Base-by-base conservation (phyloP, 1,139 yeast genomes). In the Suhomyces kunorum region DNA sequence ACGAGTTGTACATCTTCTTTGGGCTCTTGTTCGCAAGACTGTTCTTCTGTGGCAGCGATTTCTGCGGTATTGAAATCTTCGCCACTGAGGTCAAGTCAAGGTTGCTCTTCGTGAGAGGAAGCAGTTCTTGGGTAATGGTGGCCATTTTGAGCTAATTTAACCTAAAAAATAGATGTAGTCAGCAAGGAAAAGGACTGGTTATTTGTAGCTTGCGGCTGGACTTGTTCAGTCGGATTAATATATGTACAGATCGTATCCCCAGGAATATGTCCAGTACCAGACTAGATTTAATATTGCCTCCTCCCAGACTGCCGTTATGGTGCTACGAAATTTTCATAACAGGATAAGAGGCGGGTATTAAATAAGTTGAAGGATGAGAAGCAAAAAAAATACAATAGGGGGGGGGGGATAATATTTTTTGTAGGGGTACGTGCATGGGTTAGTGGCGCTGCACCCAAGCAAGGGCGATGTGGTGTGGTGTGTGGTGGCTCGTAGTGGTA, bases 1-100 rank as follows among this genome's bases (percentile, higher is more conserved):
- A 38, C 8, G 44, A 32, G 37, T 38, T 41, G 34, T 41, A 34
- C 16, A 41, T 27, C 22, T 28, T 41, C 27, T 37, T 37, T 20
- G 28, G 20, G 28, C 9, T 20, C 6, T 27, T 17, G 33, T 34
- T 38, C n/a, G 32, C 16, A 19, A 24, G 18, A 7, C 26, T 12
- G n/a, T 26, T 20, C 12, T 25, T 32, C 24, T 32, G 42, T 28
- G 43, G 38, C 20, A 24, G 34, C 26, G 29, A 8, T 12, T 29
- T 29, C 9, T 14, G 39, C 12, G 14, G 39, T 12, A 19, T 15
- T 13, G 30, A 15, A n/a, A 20, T 20, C 4, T 35, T 14, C 5
- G 31, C 9, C 30, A 31, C 27, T 6, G 32, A 14, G 5, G 39
- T 20, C 23, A 34, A 15, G 14, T 34, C 38, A 7, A 34, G 31